These are phyloP conservation scores for Turritis glabra DNA, from an alignment of 345 rosid genomes.

Conservation along the genomic window DNA sequence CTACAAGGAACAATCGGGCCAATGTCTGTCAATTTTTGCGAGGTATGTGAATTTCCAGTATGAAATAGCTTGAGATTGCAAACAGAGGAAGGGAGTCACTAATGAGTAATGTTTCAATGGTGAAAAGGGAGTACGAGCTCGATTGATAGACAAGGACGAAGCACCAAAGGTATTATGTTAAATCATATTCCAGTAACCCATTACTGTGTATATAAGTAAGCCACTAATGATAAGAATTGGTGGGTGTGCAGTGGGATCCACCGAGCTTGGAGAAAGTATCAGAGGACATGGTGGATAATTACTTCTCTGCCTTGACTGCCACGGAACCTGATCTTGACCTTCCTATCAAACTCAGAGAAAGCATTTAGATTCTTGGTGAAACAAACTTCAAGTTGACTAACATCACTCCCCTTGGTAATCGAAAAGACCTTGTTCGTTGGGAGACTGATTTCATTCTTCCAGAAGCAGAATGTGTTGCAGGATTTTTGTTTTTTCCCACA, in stretches of 20 bases:
- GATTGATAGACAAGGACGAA: slow-evolving; percentile 75
- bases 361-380: slow-evolving; percentile 29
- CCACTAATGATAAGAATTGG: neutral
- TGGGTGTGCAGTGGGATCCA: slow-evolving; percentile 42
- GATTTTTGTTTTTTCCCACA: neutral
- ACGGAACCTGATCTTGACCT: slow-evolving; percentile 42
- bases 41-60: slow-evolving; percentile 50
- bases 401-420: neutral
- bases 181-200: neutral
- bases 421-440: neutral
- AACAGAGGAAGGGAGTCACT: neutral
- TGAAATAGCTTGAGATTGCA: neutral
- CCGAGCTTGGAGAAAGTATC: slow-evolving; percentile 43
- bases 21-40: slow-evolving; percentile 62
- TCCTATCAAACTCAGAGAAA: slow-evolving; percentile 43
- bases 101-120: slow-evolving; percentile 12
- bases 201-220: neutral
- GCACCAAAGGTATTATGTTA: slow-evolving; percentile 62
- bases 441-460: neutral
- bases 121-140: slow-evolving; percentile 80
- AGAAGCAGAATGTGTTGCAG: neutral
- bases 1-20: slow-evolving; percentile 62
- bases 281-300: slow-evolving; percentile 42
- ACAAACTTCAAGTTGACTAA: neutral
- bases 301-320: slow-evolving; percentile 32